These are phyloP conservation scores for Aspergillus sp. DNA, from an alignment of 2,329 filamentous ascomycete species.

Conservation along the genomic window DNA sequence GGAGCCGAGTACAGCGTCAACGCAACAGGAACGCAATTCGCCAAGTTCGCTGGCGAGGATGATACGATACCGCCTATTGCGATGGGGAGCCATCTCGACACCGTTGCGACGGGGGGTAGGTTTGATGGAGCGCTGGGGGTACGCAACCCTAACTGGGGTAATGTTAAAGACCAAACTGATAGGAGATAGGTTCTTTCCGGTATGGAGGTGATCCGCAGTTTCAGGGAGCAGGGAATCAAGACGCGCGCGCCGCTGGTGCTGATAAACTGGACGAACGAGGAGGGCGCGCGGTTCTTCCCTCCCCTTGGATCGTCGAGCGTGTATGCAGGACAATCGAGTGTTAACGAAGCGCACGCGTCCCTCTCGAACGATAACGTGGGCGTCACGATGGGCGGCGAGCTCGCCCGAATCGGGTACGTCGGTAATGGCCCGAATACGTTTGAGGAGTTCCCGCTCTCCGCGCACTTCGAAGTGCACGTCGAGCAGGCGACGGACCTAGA, in stretches of 20 bases:
- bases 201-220: neutral
- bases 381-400: neutral
- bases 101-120: neutral
- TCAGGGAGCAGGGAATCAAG: neutral
- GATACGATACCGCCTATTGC: neutral
- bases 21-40: neutral
- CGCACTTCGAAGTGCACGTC: neutral
- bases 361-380: neutral
- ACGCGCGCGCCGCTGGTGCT: neutral
- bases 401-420: neutral
- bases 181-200: neutral
- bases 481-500: neutral
- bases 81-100: neutral
- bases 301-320: neutral
- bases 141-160: neutral
- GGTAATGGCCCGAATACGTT: neutral
- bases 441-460: neutral
- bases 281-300: neutral
- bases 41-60: neutral
- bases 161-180: neutral
- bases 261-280: neutral
- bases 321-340: neutral
- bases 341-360: neutral
- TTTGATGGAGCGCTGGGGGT: neutral
- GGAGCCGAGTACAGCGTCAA: neutral